Conservation (phyloP, 1,139 yeast species). For the Geotrichum cucujoidarum region DNA sequence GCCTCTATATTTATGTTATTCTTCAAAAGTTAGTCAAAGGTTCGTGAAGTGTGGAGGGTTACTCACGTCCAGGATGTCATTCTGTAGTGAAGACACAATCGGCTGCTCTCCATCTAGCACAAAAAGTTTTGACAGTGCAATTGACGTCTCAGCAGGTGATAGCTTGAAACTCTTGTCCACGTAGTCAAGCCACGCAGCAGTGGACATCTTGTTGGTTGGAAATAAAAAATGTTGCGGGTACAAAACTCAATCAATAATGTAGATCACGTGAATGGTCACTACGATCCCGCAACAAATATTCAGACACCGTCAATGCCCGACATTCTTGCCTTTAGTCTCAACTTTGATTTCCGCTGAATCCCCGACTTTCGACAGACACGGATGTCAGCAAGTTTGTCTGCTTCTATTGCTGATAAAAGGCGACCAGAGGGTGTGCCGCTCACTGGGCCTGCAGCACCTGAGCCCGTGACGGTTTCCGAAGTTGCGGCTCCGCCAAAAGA, state of each 20-base stretch:
- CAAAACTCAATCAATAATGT: neutral
- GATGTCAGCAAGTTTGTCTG: slow-evolving; percentile 1
- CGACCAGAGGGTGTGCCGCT: neutral
- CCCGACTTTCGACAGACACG: too few species aligned
- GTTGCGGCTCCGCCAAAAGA: slow-evolving; percentile 5
- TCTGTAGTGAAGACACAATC: slow-evolving; percentile 35
- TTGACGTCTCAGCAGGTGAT: slow-evolving; percentile 18
- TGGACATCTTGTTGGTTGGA: slow-evolving; percentile 24
- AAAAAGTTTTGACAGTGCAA: slow-evolving; percentile 27
- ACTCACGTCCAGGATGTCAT: slow-evolving; percentile 29
- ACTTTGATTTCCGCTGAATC: too few species aligned
- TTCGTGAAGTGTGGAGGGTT: slow-evolving; percentile 4
- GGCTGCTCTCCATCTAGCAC: slow-evolving; percentile 28
- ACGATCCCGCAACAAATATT: too few species aligned
- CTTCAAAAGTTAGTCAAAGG: slow-evolving; percentile 5
- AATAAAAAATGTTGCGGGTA: neutral
- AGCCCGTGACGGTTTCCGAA: neutral
- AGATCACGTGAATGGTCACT: neutral
- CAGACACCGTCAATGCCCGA: too few species aligned
- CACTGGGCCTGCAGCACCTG: neutral
- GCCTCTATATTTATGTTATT: slow-evolving; percentile 26
- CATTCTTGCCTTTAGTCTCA: too few species aligned
- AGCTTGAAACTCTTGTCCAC: slow-evolving; percentile 20
- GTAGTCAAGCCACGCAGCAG: slow-evolving; percentile 25
- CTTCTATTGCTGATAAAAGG: neutral